These are phyloP conservation scores for Penicillium longicatenatum DNA, from an alignment of 495 filamentous ascomycete genomes.

Conservation along the genomic window DNA sequence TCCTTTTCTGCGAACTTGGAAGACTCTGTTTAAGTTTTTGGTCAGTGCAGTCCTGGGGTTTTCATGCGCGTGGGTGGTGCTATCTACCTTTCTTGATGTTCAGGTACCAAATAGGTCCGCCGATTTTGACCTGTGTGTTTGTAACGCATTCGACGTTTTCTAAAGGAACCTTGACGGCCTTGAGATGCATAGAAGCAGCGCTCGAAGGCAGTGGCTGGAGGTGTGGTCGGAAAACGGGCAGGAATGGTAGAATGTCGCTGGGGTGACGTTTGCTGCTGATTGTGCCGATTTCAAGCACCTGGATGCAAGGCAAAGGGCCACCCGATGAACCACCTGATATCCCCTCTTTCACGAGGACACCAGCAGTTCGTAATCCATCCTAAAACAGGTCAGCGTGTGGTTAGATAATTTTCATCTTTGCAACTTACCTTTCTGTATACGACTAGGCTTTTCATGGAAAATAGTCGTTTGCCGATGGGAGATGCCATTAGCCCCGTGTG, in stretches of 20 bases:
- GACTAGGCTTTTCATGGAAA: constrained; percentile 69
- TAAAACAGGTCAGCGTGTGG: constrained; percentile 34
- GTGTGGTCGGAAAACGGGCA: constrained; percentile 62
- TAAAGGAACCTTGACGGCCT: constrained; percentile 64
- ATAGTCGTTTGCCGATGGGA: constrained; percentile 78
- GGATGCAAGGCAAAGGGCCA: constrained; percentile 62
- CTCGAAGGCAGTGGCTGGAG: constrained; percentile 60
- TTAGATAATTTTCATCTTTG: not conserved
- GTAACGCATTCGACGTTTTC: constrained; percentile 82
- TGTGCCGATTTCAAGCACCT: constrained; percentile 74
- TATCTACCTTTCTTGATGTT: constrained; percentile 48
- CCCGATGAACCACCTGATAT: constrained; percentile 57
- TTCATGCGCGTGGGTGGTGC: not conserved
- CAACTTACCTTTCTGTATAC: constrained; percentile 63
- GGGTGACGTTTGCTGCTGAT: constrained; percentile 64
- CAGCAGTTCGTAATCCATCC: constrained; percentile 77
- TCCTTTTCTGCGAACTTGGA: constrained; percentile 57
- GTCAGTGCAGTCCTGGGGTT: not conserved
- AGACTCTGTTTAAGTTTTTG: constrained; percentile 31
- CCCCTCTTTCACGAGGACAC: constrained; percentile 77
- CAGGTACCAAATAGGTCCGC: constrained; percentile 45
- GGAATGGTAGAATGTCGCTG: constrained; percentile 77
- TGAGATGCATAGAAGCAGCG: constrained; percentile 61
- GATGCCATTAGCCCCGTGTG: constrained; percentile 69
- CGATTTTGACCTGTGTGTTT: constrained; percentile 65